Evolutionary conservation across 139 green algal genomes (phyloP).

Genomic region (Coelastrella sp.): DNA sequence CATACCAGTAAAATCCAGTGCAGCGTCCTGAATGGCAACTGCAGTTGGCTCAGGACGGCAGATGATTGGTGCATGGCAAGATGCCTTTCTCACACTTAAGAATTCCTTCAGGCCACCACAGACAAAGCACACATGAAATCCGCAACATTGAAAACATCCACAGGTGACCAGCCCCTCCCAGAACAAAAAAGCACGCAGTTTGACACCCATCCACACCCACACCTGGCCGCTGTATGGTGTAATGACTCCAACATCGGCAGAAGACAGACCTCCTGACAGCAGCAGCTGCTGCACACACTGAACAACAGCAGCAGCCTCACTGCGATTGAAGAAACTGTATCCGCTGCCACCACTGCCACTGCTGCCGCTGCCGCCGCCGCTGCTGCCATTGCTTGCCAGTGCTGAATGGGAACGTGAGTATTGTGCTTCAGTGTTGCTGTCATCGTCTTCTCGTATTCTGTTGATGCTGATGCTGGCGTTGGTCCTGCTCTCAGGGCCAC

Average conservation of each 20-base stretch:
- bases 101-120: no score
- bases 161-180: not conserved
- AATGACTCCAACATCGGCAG: slow-evolving; percentile 66
- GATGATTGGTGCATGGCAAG: no score
- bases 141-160: no score
- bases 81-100: no score
- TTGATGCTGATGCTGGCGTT: slow-evolving; percentile 13
- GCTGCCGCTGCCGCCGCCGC: slow-evolving; percentile 17
- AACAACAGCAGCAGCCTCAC: slow-evolving; percentile 56
- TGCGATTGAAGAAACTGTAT: slow-evolving; percentile 59
- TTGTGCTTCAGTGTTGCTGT: not conserved
- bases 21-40: not conserved
- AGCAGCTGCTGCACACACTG: slow-evolving; percentile 48
- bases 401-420: not conserved
- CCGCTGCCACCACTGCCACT: not conserved
- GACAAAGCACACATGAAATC: no score
- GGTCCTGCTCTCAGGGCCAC: slow-evolving; percentile 21
- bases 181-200: not conserved
- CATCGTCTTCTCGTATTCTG: not conserved
- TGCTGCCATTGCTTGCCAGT: not conserved
- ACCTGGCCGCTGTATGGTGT: slow-evolving; percentile 78
- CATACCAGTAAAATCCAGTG: no score
- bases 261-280: slow-evolving; percentile 16
- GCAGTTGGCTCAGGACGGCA: no score
- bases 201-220: not conserved